phyloP scores from a whole-genome alignment of 495 filamentous ascomycete species.

The Xylaria bambusicola region DNA sequence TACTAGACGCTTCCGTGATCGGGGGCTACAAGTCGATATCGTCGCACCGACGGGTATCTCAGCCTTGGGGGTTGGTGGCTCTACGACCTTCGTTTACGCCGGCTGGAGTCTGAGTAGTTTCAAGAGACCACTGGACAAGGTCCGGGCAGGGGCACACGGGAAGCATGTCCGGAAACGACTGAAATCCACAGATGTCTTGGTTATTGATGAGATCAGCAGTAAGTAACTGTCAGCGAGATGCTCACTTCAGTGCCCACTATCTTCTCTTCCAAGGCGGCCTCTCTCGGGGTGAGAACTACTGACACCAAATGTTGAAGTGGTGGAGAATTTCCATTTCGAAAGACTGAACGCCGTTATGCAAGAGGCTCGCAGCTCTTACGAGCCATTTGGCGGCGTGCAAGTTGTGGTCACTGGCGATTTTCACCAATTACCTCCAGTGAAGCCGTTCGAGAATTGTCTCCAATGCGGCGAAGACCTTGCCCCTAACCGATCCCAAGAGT shows the following conservation, averaged over 20 bases:
- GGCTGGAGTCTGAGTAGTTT: slow-evolving; percentile 50
- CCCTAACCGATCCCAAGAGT: slow-evolving; percentile 72
- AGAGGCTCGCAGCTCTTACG: slow-evolving; percentile 53
- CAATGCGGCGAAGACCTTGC: slow-evolving; percentile 69
- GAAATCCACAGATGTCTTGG: slow-evolving; percentile 41
- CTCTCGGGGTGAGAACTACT: not conserved
- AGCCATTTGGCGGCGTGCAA: slow-evolving; percentile 86
- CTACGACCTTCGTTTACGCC: slow-evolving; percentile 55
- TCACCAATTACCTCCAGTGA: slow-evolving; percentile 91
- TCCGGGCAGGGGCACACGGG: slow-evolving; percentile 6
- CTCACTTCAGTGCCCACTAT: not conserved
- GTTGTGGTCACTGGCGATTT: slow-evolving; percentile 95
- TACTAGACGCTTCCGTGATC: slow-evolving; percentile 34
- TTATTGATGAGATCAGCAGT: slow-evolving; percentile 50
- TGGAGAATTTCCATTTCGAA: slow-evolving; percentile 57
- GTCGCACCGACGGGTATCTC: slow-evolving; percentile 59
- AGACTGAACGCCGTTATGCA: slow-evolving; percentile 56
- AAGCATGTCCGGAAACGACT: slow-evolving; percentile 32
- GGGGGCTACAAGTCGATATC: slow-evolving; percentile 46
- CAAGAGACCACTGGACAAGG: slow-evolving; percentile 23
- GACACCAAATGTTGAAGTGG: slow-evolving; percentile 31
- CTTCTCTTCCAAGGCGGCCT: not conserved
- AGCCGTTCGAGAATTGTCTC: slow-evolving; percentile 78
- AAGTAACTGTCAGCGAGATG: not conserved
- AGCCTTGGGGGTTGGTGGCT: slow-evolving; percentile 55